Evolutionary conservation across 2,329 filamentous ascomycete species (phyloP).

Genomic region (Cladobotryum mycophilum): DNA sequence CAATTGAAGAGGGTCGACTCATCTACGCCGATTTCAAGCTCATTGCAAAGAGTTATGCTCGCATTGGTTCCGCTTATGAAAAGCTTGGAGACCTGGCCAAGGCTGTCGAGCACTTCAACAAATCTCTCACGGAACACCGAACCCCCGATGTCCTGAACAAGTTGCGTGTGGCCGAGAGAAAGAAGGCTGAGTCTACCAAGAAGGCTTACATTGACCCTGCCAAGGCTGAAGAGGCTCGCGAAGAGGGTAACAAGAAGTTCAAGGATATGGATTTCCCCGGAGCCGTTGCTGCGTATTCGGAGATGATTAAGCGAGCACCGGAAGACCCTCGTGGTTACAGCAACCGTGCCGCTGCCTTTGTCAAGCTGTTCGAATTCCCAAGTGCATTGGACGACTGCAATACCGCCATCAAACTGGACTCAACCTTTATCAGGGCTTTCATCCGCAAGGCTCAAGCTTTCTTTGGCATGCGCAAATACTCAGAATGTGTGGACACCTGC

Average conservation of each 20-base stretch:
- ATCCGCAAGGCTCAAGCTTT: constrained; percentile 94
- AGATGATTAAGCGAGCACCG: constrained; percentile 95
- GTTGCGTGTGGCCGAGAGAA: constrained; percentile 83
- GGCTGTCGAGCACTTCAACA: constrained; percentile 86
- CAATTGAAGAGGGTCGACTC: constrained; percentile 81
- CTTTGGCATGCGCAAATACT: constrained; percentile 98
- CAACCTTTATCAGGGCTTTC: constrained; percentile 91
- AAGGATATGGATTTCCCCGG: constrained; percentile 94
- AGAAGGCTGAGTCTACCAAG: constrained; percentile 69
- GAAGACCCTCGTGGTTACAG: constrained; percentile 91
- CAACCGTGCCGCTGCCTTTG: constrained; percentile 93
- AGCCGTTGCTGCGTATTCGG: constrained; percentile 86
- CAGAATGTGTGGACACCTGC: constrained; percentile 85
- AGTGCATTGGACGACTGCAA: constrained; percentile 90
- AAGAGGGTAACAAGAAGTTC: constrained; percentile 94
- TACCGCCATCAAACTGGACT: constrained; percentile 81
- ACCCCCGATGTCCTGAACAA: constrained; percentile 91
- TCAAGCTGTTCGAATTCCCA: constrained; percentile 95
- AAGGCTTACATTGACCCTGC: constrained; percentile 79
- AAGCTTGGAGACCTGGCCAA: constrained; percentile 72
- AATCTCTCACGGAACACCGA: constrained; percentile 91
- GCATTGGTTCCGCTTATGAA: constrained; percentile 91
- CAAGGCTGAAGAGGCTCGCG: constrained; percentile 91
- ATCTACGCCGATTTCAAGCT: constrained; percentile 96
- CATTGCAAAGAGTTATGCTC: constrained; percentile 95